Percentiles rank a stretch among this genome's conserved stretches.
Conservation (phyloP, 805 yeast genomes). For the Cyberlindnera petersonii region DNA sequence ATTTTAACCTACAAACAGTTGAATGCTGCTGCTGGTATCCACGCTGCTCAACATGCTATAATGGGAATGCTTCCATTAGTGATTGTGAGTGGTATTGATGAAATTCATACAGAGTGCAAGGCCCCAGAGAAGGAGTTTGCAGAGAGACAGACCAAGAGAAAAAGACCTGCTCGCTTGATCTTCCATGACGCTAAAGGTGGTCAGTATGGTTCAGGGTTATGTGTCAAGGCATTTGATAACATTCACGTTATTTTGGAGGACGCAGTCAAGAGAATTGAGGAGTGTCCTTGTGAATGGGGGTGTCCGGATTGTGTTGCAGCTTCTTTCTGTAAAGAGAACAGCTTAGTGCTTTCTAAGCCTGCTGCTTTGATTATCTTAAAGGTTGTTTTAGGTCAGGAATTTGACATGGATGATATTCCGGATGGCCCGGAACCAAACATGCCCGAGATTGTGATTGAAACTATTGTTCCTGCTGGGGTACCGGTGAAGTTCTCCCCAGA, state of each 20-base stretch:
- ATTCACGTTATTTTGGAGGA: slow-evolving; percentile 60
- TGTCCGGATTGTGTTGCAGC: slow-evolving; percentile 85
- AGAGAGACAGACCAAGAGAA: slow-evolving; percentile 60
- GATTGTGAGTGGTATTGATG: slow-evolving; percentile 70
- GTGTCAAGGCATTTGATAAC: slow-evolving; percentile 75
- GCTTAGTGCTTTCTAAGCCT: slow-evolving; percentile 80
- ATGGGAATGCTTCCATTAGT: slow-evolving; percentile 74
- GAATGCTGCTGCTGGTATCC: slow-evolving; percentile 87
- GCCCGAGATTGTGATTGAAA: slow-evolving; percentile 67
- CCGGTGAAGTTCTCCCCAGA: slow-evolving; percentile 61
- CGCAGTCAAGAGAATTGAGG: slow-evolving; percentile 54
- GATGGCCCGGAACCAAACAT: slow-evolving; percentile 76
- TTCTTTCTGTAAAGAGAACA: slow-evolving; percentile 73
- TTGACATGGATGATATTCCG: slow-evolving; percentile 44
- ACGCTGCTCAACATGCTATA: slow-evolving; percentile 90
- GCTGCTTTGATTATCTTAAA: slow-evolving; percentile 74
- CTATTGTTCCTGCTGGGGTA: slow-evolving; percentile 51
- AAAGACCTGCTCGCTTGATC: slow-evolving; percentile 82
- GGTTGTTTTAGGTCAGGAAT: slow-evolving; percentile 49
- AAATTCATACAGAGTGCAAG: slow-evolving; percentile 88
- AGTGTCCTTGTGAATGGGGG: slow-evolving; percentile 67
- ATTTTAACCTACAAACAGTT: slow-evolving; percentile 53
- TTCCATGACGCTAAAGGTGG: slow-evolving; percentile 87
- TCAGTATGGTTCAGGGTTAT: slow-evolving; percentile 70
- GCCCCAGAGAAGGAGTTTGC: slow-evolving; percentile 97